Percentiles rank a stretch among this genome's conserved stretches.
Evolutionary conservation across 805 yeast species (phyloP).

Genomic region (Yarrowia phangngaensis): DNA sequence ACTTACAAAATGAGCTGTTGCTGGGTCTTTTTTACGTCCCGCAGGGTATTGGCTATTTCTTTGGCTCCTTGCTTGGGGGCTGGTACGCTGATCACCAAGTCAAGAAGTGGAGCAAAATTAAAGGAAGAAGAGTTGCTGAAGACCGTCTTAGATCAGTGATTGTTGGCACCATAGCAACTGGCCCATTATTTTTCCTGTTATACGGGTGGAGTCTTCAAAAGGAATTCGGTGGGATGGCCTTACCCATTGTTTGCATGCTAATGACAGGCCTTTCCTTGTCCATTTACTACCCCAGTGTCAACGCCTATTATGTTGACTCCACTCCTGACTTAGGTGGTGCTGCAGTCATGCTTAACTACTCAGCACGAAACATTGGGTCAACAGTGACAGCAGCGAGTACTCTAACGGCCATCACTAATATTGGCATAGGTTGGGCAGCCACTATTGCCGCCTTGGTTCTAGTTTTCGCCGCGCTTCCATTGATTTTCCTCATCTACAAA

Average conservation of each 20-base stretch:
- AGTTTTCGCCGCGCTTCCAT: neutral
- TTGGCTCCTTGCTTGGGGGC: conserved; percentile 54
- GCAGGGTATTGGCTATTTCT: conserved; percentile 52
- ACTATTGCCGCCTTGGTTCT: conserved; percentile 48
- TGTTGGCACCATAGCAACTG: conserved; percentile 43
- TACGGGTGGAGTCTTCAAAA: conserved; percentile 54
- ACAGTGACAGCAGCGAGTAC: conserved; percentile 52
- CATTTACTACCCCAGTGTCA: conserved; percentile 49
- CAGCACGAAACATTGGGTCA: conserved; percentile 49
- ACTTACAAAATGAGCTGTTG: conserved; percentile 47
- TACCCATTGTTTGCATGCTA: conserved; percentile 51
- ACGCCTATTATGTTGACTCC: conserved; percentile 57
- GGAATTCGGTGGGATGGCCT: conserved; percentile 52
- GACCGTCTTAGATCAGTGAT: conserved; percentile 47
- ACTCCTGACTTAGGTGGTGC: conserved; percentile 54
- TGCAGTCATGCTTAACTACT: conserved; percentile 54
- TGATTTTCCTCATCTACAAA: neutral
- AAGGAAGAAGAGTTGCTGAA: conserved; percentile 49
- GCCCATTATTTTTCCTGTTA: conserved; percentile 46
- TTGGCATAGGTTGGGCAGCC: conserved; percentile 57
- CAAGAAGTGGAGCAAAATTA: conserved; percentile 42
- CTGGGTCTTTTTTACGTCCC: conserved; percentile 56
- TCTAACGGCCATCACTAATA: conserved; percentile 44
- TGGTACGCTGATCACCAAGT: conserved; percentile 50
- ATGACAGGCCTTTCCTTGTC: conserved; percentile 51